These are phyloP conservation scores for Exophiala phaeomuriformis DNA, from an alignment of 2,329 filamentous ascomycete genomes.

Conservation along the genomic window DNA sequence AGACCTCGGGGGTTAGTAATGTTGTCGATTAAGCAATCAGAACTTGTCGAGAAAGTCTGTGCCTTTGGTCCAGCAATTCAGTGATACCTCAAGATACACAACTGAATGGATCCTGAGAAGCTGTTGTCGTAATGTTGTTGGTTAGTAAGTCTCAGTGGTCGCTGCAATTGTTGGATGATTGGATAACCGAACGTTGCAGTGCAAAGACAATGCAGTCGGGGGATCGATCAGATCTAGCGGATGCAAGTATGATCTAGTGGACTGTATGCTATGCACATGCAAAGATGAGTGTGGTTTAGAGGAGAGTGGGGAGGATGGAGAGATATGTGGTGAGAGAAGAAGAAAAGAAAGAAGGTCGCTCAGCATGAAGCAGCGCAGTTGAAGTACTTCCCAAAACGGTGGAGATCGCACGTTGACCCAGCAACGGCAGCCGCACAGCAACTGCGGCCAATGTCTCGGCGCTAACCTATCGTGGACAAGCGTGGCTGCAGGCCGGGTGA, in stretches of 20 bases:
- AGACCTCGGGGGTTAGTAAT: slow-evolving; percentile 31
- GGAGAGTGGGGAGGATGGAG: slow-evolving; percentile 28
- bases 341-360: slow-evolving; percentile 23
- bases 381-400: slow-evolving; percentile 3
- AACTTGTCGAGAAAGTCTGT: slow-evolving; percentile 30
- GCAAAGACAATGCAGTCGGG: slow-evolving; percentile 30
- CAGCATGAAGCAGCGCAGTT: slow-evolving; percentile 12
- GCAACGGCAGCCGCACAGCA: slow-evolving; percentile 7
- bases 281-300: slow-evolving; percentile 31
- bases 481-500: not conserved
- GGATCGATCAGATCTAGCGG: slow-evolving; percentile 30
- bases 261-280: slow-evolving; percentile 32
- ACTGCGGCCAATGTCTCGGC: not conserved
- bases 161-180: slow-evolving; percentile 31
- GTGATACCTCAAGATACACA: slow-evolving; percentile 34
- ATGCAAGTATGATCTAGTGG: slow-evolving; percentile 33
- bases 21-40: slow-evolving; percentile 33
- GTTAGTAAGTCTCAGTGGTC: slow-evolving; percentile 30
- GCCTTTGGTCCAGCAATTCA: slow-evolving; percentile 30
- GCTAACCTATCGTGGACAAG: not conserved
- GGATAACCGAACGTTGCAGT: slow-evolving; percentile 31
- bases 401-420: slow-evolving; percentile 2
- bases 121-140: slow-evolving; percentile 21
- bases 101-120: slow-evolving; percentile 35
- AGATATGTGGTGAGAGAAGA: slow-evolving; percentile 24